These are phyloP conservation scores for Debaryomycetaceae sp. DNA, from an alignment of 1,139 yeast species.

Conservation along the genomic window DNA sequence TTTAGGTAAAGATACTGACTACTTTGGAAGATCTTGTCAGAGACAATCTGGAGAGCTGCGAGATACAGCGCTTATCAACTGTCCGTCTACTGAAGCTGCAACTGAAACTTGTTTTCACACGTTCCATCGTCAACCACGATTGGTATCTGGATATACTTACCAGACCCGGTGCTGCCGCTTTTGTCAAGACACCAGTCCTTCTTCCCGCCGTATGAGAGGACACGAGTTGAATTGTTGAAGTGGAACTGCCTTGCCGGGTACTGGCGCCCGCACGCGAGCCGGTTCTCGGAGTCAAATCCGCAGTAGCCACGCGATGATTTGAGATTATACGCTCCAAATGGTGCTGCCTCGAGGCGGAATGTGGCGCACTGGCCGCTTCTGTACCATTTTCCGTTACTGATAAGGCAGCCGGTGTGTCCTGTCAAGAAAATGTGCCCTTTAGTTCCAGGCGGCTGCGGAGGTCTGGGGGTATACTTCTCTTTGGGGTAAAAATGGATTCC, in stretches of 20 bases:
- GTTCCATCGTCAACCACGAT: conserved; percentile 36
- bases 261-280: conserved; percentile 22
- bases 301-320: conserved; percentile 67
- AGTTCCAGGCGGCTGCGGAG: conserved; percentile 14
- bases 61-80: too few species aligned
- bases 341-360: conserved; percentile 39
- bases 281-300: conserved; percentile 32
- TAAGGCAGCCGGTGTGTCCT: conserved; percentile 63
- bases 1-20: too few species aligned
- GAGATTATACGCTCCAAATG: conserved; percentile 63
- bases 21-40: too few species aligned
- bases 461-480: conserved; percentile 19
- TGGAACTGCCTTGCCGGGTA: conserved; percentile 39
- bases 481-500: conserved; percentile 77
- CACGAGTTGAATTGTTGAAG: conserved; percentile 33
- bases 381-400: conserved; percentile 80
- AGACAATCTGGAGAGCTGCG: too few species aligned
- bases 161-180: conserved; percentile 27
- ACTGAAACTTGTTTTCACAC: conserved; percentile 33
- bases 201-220: conserved; percentile 54
- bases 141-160: conserved; percentile 40
- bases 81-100: conserved; percentile 12
- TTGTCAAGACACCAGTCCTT: conserved; percentile 52
- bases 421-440: conserved; percentile 39
- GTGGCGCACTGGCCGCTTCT: conserved; percentile 80